Percentiles rank a stretch among this genome's conserved stretches.
Evolutionary conservation across 495 filamentous ascomycete genomes (phyloP).

Genomic region (Mytilinidion resinicola): DNA sequence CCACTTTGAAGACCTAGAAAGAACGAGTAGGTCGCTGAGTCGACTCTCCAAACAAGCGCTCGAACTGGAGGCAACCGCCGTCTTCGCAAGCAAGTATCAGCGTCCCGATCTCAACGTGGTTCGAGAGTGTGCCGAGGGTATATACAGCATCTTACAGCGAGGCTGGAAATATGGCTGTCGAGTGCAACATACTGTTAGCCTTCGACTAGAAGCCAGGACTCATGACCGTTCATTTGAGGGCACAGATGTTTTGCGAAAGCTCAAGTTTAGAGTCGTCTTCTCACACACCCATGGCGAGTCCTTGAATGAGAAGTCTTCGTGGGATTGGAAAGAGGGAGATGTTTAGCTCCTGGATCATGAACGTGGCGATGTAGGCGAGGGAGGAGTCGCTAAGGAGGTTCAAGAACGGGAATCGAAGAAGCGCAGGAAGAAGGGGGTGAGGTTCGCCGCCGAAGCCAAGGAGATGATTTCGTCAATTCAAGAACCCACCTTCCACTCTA

Average conservation of each 20-base stretch:
- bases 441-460: too few relatives aligned
- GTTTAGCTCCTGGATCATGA: slow-evolving; percentile 8
- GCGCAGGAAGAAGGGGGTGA: too few relatives aligned
- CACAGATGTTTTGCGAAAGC: slow-evolving; percentile 25
- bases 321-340: slow-evolving; percentile 20
- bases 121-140: slow-evolving; percentile 1
- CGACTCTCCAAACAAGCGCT: slow-evolving; percentile 12
- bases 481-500: neutral
- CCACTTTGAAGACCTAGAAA: slow-evolving; percentile 9
- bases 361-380: neutral
- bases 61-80: slow-evolving; percentile 9
- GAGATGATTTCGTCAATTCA: too few relatives aligned
- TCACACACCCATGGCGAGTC: slow-evolving; percentile 6
- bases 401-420: too few relatives aligned
- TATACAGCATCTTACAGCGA: slow-evolving; percentile 1
- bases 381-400: too few relatives aligned
- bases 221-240: neutral
- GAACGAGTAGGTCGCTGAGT: slow-evolving; percentile 26
- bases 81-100: neutral
- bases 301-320: neutral
- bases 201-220: slow-evolving; percentile 9
- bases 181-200: slow-evolving; percentile 8
- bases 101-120: slow-evolving; percentile 9
- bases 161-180: slow-evolving; percentile 7
- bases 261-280: slow-evolving; percentile 23